Evolutionary conservation across 768 basidiomycete species (phyloP).

Genomic region (Amanita subjunquillea): DNA sequence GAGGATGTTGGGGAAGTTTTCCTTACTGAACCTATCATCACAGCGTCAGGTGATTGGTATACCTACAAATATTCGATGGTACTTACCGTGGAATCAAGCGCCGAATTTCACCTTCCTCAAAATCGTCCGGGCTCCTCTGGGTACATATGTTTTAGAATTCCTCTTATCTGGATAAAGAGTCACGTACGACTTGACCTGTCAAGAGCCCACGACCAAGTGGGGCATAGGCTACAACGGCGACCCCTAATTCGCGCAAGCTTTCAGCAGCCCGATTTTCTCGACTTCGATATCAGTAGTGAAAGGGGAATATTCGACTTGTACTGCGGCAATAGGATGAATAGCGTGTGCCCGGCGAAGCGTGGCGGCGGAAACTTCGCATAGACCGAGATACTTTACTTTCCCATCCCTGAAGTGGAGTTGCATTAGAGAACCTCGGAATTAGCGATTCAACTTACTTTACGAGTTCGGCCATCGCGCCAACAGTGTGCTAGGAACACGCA

Average conservation of each 20-base stretch:
- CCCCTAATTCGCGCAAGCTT: conserved; percentile 32
- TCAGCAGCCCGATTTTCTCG: conserved; percentile 23
- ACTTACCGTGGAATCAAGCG: conserved; percentile 21
- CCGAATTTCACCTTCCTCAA: conserved; percentile 13
- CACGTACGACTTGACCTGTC: conserved; percentile 30
- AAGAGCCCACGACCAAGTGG: conserved; percentile 42
- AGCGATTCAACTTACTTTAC: conserved; percentile 20
- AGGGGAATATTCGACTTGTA: conserved; percentile 35
- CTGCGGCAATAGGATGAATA: conserved; percentile 31
- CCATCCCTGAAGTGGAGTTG: conserved; percentile 21
- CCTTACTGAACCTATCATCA: conserved; percentile 19
- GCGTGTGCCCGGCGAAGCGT: conserved; percentile 39
- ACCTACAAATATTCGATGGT: too few species aligned
- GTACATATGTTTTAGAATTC: background rate
- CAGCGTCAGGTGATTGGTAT: too few species aligned
- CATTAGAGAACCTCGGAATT: conserved; percentile 12
- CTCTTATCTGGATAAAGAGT: background rate
- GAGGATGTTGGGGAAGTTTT: conserved; percentile 39
- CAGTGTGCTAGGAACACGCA: conserved; percentile 12
- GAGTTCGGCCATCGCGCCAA: conserved; percentile 25
- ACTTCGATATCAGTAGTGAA: conserved; percentile 35
- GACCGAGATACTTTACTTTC: conserved; percentile 38
- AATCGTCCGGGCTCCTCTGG: conserved; percentile 26
- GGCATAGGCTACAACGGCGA: conserved; percentile 36
- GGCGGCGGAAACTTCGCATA: conserved; percentile 35